A percentile compares a stretch with the other conserved stretches of the same genome.
Evolutionary conservation across 1,284 basidiomycete species (phyloP).

Genomic region (Hortiboletus rubellus): DNA sequence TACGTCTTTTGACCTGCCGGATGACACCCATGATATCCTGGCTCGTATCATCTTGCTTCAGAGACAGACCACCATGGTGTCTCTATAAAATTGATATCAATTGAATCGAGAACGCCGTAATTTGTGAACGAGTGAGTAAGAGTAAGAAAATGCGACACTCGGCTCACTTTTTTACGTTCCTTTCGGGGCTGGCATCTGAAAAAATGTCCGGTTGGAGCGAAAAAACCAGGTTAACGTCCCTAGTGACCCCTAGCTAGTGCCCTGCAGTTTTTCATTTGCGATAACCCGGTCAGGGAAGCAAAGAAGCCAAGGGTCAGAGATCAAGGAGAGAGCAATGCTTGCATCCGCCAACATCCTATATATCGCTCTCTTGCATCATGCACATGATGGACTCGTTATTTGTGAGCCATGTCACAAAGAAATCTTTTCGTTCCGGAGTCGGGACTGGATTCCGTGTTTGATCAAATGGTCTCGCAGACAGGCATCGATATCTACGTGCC

Average conservation of each 20-base stretch:
- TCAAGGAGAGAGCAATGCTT: not conserved
- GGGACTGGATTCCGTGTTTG: not conserved
- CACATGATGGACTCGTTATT: not conserved
- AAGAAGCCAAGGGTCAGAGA: slow-evolving; percentile 18
- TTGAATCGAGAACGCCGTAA: slow-evolving; percentile 12
- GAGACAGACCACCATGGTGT: not conserved
- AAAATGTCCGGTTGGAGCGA: not conserved
- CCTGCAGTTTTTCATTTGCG: slow-evolving; percentile 22
- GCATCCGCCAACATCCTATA: not conserved
- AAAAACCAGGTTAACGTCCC: not conserved
- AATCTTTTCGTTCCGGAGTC: not conserved
- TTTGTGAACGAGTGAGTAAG: not conserved
- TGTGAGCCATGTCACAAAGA: not conserved
- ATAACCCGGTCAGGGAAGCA: slow-evolving; percentile 21
- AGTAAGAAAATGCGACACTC: not conserved
- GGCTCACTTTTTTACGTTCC: slow-evolving; percentile 26
- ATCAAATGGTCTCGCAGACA: not conserved
- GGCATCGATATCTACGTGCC: not conserved
- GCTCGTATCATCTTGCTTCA: slow-evolving; percentile 1
- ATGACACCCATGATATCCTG: slow-evolving; percentile 1
- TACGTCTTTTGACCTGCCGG: slow-evolving; percentile 22
- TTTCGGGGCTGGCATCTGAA: not conserved
- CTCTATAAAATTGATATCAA: slow-evolving; percentile 11
- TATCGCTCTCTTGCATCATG: not conserved
- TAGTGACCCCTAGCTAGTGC: not conserved